Percentiles rank a stretch among this genome's conserved stretches.
Conservation (phyloP, 495 filamentous ascomycete genomes). For the Penicillium lividum region DNA sequence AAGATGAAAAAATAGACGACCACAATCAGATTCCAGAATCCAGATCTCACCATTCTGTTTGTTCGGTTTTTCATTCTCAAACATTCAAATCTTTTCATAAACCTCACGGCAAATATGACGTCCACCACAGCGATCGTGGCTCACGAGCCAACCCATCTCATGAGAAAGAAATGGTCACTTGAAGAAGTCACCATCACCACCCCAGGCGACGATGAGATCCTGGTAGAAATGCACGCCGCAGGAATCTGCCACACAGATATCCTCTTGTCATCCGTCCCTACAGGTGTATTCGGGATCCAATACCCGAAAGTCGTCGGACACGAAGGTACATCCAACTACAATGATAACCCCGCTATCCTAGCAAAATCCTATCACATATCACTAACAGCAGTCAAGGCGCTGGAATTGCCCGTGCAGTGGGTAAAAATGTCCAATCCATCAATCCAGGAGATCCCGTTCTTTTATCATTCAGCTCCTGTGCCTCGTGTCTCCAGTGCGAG, state of each 20-base stretch:
- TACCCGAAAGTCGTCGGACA: slow-evolving; percentile 30
- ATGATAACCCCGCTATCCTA: neutral
- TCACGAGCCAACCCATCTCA: slow-evolving; percentile 13
- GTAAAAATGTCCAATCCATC: slow-evolving; percentile 39
- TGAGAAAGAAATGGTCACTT: slow-evolving; percentile 21
- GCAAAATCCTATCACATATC: neutral
- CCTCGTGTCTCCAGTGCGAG: slow-evolving; percentile 29
- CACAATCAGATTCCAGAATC: neutral
- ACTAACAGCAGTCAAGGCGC: slow-evolving; percentile 27
- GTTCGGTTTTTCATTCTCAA: too few relatives aligned
- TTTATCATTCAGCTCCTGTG: slow-evolving; percentile 43
- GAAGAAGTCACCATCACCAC: slow-evolving; percentile 28
- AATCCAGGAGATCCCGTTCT: slow-evolving; percentile 47
- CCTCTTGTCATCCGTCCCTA: slow-evolving; percentile 14
- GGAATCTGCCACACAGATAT: slow-evolving; percentile 48
- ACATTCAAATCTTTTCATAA: too few relatives aligned
- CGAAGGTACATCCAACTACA: slow-evolving; percentile 19
- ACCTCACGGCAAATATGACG: neutral
- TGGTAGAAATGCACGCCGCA: slow-evolving; percentile 40
- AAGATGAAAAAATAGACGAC: neutral
- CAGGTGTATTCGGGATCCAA: slow-evolving; percentile 10
- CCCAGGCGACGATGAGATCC: slow-evolving; percentile 36
- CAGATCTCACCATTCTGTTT: neutral
- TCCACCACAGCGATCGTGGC: slow-evolving; percentile 25
- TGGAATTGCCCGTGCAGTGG: slow-evolving; percentile 41